Evolutionary conservation across 306 rosid species (phyloP), one percentile per base, ranked within the genome.

Genomic region (Sphenostylis stenocarpa): DNA sequence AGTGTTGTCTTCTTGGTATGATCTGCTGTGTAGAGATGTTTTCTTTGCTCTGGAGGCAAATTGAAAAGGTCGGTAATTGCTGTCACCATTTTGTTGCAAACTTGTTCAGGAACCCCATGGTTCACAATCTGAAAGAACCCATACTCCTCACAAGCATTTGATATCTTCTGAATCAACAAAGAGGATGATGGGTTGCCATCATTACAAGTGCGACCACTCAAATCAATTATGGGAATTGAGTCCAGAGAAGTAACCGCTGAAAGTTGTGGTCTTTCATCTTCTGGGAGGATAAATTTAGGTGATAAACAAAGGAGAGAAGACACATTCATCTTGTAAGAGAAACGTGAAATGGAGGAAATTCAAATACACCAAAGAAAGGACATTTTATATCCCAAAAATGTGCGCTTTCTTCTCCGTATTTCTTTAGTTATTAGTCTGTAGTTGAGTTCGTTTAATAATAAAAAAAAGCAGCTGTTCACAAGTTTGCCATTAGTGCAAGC

Each of bases 141-240:
- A 58, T 67, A 85, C 16, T 78, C 86, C 23, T 84, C 84, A 73
- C 87, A 86, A 44, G 90, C 91, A 55, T 78, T 61, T 45, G 88
- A 68, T 34, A 87, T 72, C 24, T 77, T 72, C 34, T 56, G 73
- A 76, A 85, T 53, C 7, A 87, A 20, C 7, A 16, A 17, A 4
- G 83, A 80, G 11, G 76, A 19, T 36, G 81, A 82, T 38, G 17
- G 34, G 15, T 14, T 41, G 20, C 10, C 64, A 13, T 15, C 58
- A 41, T 71, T 14, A 36, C 6, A 28, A 36, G 28, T 23, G 1
- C 36, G n/a, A 20, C 58, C 63, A 31, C 60, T 68, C 36, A 87
- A 49, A 77, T 87, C 92, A 41, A 90, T 81, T 65, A 85, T 49
- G 31, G 89, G 89, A 56, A 90, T 81, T 41, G 89, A 84, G 24